A percentile compares a stretch with the other conserved stretches of the same genome.
These are phyloP conservation scores for Arthrinium phaeospermum DNA, from an alignment of 2,329 filamentous ascomycete genomes.

Conservation along the genomic window DNA sequence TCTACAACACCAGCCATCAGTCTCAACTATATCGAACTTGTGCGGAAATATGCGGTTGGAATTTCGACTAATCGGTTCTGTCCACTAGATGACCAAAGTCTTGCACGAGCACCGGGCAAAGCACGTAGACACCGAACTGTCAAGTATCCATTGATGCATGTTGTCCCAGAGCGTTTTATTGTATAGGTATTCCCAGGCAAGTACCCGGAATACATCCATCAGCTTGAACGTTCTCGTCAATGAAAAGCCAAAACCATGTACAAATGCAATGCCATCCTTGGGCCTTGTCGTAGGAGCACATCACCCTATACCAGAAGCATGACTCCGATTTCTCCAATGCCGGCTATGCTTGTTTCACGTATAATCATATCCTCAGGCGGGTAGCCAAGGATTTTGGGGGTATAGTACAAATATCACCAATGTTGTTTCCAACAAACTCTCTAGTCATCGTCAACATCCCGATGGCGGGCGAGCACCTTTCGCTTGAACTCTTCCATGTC, in stretches of 20 bases:
- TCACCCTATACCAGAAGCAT: not conserved
- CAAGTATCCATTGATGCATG: not conserved
- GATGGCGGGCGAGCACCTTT: conserved; percentile 68
- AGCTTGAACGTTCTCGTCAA: not conserved
- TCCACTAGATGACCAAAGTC: not conserved
- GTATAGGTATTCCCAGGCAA: not conserved
- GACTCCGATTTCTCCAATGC: conserved; percentile 20
- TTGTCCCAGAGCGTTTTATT: not conserved
- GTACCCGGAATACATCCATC: not conserved
- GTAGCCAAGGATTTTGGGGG: conserved; percentile 2
- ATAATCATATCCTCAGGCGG: not conserved
- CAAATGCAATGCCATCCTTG: conserved; percentile 14
- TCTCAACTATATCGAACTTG: too few relatives aligned
- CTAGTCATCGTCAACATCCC: conserved; percentile 69
- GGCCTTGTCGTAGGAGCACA: not conserved
- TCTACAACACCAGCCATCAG: not conserved
- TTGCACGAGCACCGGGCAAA: not conserved
- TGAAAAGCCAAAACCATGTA: conserved; percentile 16
- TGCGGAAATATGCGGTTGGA: not conserved
- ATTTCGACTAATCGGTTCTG: too few relatives aligned
- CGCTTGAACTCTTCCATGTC: conserved; percentile 87
- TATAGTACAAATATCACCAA: conserved; percentile 17
- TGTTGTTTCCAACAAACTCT: conserved; percentile 15
- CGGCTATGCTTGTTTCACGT: conserved; percentile 14
- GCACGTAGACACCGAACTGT: not conserved